Evolutionary conservation across 148 eudicot genomes (phyloP).

Genomic region (Oxyria digyna): DNA sequence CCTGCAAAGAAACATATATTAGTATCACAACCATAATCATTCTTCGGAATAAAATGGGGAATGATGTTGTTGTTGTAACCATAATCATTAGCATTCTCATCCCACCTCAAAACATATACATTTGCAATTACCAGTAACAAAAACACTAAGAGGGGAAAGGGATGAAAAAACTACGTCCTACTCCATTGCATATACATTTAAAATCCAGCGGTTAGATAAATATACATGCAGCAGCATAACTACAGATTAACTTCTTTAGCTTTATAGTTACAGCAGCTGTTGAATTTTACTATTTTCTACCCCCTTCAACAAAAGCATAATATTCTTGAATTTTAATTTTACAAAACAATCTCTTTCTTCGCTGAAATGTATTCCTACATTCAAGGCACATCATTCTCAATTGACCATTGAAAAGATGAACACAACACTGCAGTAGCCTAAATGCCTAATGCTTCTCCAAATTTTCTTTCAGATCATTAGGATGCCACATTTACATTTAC

Average conservation of each 20-base stretch:
- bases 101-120: neutral
- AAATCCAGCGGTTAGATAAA: neutral
- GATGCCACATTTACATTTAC: neutral
- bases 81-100: constrained; percentile 6
- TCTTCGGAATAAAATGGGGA: too few relatives aligned
- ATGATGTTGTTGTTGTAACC: too few relatives aligned
- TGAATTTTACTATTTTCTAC: neutral
- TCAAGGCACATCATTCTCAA: neutral
- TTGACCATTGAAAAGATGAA: neutral
- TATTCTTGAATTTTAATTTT: neutral
- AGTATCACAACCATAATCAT: constrained; percentile 8
- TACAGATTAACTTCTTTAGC: neutral
- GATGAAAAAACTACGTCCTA: neutral
- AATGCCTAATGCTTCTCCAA: neutral
- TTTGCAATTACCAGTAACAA: neutral
- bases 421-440: neutral
- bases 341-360: neutral
- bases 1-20: constrained; percentile 41
- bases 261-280: neutral
- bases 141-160: neutral
- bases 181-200: neutral
- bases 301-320: neutral
- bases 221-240: too few relatives aligned
- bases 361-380: neutral
- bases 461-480: neutral